Base-by-base conservation (phyloP, 2,329 filamentous ascomycete species). In the Elsinoe batatas region DNA sequence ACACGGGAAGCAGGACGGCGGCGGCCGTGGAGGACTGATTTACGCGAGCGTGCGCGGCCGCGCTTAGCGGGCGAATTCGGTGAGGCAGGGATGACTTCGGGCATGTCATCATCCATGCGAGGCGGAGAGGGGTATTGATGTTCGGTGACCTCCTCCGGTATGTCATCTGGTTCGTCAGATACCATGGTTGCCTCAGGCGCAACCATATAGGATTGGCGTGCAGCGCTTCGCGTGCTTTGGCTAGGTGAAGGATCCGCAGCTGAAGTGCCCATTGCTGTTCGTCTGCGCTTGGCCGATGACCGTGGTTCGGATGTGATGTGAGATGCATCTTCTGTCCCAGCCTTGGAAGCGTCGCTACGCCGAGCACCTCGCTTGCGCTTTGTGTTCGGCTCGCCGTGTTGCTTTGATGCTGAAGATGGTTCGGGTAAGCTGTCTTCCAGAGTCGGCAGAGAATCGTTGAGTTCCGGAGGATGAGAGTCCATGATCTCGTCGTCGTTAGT, bases 371-470 rank as follows among this genome's bases (percentile, higher is more conserved):
- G 53, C 22, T 55, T 55, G 1, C 53, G 53, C n/a, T 55, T 55
- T 5, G 53, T 55, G 30, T 55, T 55, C 17, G 53, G 53, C 32
- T 55, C 53, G 7, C 40, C 53, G 12, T 37, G 32, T 37, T 55
- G 40, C 18, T 30, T 46, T 55, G 38, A 36, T 32, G 47, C 10
- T 13, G 40, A 44, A n/a, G 47, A 51, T 13, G 47, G 47, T n/a
- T 49, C 58, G 3, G 47, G 53, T 7, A 57, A 15, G n/a, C 20
- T 22, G 13, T 57, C 50, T n/a, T 17, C 43, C 7, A 55, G 38
- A 32, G 40, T 59, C n/a, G 55, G 55, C 22, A 53, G 22, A 33
- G 43, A 56, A 18, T 56, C 44, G n/a, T 51, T 43, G 20, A 47
- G 17, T 8, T 37, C 46, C 33, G 47, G 47, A 8, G 30, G 35